A percentile compares a stretch with the other conserved stretches of the same genome.
These are phyloP conservation scores for Seiridium unicorne DNA, from an alignment of 2,329 filamentous ascomycete species.

Conservation along the genomic window DNA sequence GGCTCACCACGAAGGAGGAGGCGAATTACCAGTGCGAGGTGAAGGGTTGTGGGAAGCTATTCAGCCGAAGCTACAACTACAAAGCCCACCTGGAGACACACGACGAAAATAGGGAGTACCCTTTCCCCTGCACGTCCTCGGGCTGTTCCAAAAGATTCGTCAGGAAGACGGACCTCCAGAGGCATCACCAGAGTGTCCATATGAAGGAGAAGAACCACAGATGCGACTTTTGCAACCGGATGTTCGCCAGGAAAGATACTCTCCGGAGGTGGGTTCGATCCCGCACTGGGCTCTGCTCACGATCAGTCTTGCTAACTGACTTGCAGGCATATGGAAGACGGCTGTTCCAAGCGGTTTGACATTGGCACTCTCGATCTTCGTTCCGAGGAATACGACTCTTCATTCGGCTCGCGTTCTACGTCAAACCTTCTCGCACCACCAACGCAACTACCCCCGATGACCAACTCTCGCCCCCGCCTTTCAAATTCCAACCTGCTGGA, in stretches of 20 bases:
- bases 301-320: conserved; percentile 6
- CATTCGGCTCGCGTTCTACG: background rate
- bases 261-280: conserved; percentile 63
- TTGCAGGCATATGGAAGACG: conserved; percentile 73
- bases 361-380: conserved; percentile 49
- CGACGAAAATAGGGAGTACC: conserved; percentile 69
- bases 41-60: conserved; percentile 72
- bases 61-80: conserved; percentile 83
- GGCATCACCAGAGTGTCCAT: conserved; percentile 67
- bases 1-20: conserved; percentile 64
- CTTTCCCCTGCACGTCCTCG: conserved; percentile 63
- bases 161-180: conserved; percentile 74
- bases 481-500: conserved; percentile 8
- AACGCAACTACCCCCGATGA: conserved; percentile 9
- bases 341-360: conserved; percentile 68
- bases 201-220: conserved; percentile 68
- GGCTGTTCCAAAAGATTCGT: conserved; percentile 76
- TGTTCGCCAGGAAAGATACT: conserved; percentile 80
- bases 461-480: conserved; percentile 2
- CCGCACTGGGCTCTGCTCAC: conserved; percentile 7
- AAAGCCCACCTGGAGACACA: conserved; percentile 86
- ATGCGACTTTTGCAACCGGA: conserved; percentile 68
- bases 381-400: conserved; percentile 8
- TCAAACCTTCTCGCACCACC: background rate
- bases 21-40: conserved; percentile 69